Base-by-base conservation (phyloP, 2,329 filamentous ascomycete species). In the Calonectria multiphialidica region DNA sequence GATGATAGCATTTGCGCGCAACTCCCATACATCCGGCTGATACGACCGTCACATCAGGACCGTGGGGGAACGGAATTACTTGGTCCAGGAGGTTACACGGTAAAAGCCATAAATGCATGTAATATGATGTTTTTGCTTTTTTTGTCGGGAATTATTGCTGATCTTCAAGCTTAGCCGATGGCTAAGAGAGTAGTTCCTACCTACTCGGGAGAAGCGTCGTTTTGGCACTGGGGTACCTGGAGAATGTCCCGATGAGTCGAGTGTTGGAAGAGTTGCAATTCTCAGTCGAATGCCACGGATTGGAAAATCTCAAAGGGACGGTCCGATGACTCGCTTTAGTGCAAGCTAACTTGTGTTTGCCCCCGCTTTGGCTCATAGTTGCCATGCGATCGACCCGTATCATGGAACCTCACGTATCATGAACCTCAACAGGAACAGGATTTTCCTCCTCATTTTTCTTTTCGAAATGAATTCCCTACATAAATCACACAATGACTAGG, bases 91-190 rank as follows among this genome's bases (percentile, higher is more conserved):
- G 23, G 33, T 25, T 62, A 57, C 47, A 47, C 45, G 23, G 40
- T 28, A 35, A 25, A 53, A 28, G 35, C 18, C 35, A n/a, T 44
- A 5, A 59, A 59, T 59, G 53, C 53, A 59, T 28, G 53, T 40
- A 59, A 59, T 59, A 25, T 28, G 13, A 7, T 30, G 18, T 13
- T 23, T 35, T 68, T 62, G 44, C 53, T 62, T 68, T 57, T 57
- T 68, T 47, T 53, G 8, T 59, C 35, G 53, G 53, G 53, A 59
- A 59, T 59, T 25, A 25, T 13, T 59, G 53, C 35, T 59, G 53
- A 59, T 59, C 53, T 25, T 6, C 33, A 40, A 40, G 53, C 35
- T 25, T 59, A 40, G 53, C 35, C 35, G 53, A 59, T 59, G 33
- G 53, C 53, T 59, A 37, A 37, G 33, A 59, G 40, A 57, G 42